Percentiles rank a stretch among this genome's conserved stretches.
These are phyloP conservation scores for Ceriops tagal DNA, from an alignment of 345 rosid genomes.

Conservation along the genomic window DNA sequence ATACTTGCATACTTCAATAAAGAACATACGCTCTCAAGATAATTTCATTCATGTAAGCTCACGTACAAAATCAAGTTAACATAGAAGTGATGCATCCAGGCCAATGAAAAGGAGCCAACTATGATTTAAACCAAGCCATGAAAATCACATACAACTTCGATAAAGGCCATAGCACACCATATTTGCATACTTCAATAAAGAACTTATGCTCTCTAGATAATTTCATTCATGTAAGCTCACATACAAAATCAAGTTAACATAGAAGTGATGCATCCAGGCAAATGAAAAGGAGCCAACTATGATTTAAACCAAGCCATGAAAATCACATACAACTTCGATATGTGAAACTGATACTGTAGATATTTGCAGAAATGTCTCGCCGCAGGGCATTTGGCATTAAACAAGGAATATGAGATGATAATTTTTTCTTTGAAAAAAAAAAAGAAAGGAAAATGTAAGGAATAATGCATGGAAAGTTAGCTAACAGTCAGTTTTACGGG, in stretches of 20 bases:
- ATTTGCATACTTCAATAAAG: not conserved
- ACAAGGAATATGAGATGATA: not conserved
- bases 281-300: not conserved
- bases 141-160: not conserved
- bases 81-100: not conserved
- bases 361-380: not conserved
- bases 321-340: not conserved
- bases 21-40: not conserved
- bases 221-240: not conserved
- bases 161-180: not conserved
- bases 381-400: not conserved
- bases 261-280: not conserved
- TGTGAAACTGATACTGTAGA: not conserved
- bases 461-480: too few relatives aligned
- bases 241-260: not conserved
- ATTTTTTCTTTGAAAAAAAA: too few relatives aligned
- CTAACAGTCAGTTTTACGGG: too few relatives aligned
- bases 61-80: not conserved
- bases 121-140: not conserved
- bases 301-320: not conserved
- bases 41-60: not conserved
- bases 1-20: not conserved
- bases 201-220: not conserved
- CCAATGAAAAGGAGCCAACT: not conserved
- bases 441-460: too few relatives aligned